phyloP scores from a whole-genome alignment of 2,329 filamentous ascomycete species.

The Cadophora malorum region DNA sequence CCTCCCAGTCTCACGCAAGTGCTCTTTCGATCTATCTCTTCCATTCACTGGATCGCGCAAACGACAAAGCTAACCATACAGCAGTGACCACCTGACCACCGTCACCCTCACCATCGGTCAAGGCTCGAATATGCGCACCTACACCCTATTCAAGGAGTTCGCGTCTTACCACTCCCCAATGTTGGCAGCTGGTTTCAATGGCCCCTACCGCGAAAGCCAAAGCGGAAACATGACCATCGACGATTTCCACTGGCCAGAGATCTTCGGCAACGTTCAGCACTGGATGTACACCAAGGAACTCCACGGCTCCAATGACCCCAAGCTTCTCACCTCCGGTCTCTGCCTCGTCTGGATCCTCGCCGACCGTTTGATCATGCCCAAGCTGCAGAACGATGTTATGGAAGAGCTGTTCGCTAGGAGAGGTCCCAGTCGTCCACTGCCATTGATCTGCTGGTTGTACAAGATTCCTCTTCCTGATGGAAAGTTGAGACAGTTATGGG shows the following conservation, averaged over 20 bases:
- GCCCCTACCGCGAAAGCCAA: constrained; percentile 4
- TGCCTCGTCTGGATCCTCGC: constrained; percentile 6
- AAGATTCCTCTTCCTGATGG: neutral
- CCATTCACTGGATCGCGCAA: neutral
- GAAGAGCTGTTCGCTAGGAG: neutral
- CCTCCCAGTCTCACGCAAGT: constrained; percentile 6
- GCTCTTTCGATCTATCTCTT: neutral
- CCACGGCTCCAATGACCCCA: neutral
- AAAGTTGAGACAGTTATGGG: neutral
- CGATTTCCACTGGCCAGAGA: neutral
- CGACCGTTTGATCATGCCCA: neutral
- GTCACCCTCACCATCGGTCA: neutral
- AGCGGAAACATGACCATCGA: neutral
- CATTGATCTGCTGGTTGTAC: neutral
- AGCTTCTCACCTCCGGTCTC: neutral
- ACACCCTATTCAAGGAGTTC: constrained; percentile 1
- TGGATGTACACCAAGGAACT: constrained; percentile 9
- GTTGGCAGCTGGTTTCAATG: constrained; percentile 2
- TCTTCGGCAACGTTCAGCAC: constrained; percentile 14
- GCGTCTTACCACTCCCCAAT: neutral
- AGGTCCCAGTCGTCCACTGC: neutral
- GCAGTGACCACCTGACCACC: neutral
- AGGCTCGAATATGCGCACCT: neutral
- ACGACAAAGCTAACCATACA: neutral
- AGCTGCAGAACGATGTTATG: constrained; percentile 13